Percentiles rank a stretch among this genome's conserved stretches.
Conservation (phyloP, 2,329 filamentous ascomycete species). For the Mycosphaerella sp. region DNA sequence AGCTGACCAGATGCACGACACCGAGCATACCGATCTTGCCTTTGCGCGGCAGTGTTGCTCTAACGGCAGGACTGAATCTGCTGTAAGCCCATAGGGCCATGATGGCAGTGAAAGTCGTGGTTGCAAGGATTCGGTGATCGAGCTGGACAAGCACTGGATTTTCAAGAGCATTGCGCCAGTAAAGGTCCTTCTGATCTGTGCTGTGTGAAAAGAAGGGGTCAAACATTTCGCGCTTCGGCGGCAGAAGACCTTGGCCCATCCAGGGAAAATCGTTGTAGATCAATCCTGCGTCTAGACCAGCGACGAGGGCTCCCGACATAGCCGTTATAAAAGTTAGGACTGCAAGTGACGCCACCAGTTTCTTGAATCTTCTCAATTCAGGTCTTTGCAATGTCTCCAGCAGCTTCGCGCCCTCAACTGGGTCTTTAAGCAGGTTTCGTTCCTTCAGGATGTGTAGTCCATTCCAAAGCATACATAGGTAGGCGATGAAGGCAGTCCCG, state of each 20-base stretch:
- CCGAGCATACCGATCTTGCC: conserved; percentile 70
- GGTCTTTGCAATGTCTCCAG: conserved; percentile 60
- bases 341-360: conserved; percentile 63
- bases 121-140: conserved; percentile 88
- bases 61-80: conserved; percentile 60
- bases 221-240: conserved; percentile 76
- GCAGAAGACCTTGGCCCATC: conserved; percentile 81
- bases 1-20: conserved; percentile 70
- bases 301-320: conserved; percentile 89
- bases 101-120: conserved; percentile 77
- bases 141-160: conserved; percentile 95
- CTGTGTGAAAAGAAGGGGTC: conserved; percentile 77
- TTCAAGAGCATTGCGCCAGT: conserved; percentile 97
- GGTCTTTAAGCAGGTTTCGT: conserved; percentile 62
- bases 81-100: conserved; percentile 76
- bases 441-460: conserved; percentile 78
- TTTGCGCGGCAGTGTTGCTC: conserved; percentile 49
- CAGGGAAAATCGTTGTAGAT: conserved; percentile 99
- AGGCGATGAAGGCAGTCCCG: conserved; percentile 84
- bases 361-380: conserved; percentile 65
- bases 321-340: conserved; percentile 79
- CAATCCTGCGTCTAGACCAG: conserved; percentile 87
- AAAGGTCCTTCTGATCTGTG: conserved; percentile 72
- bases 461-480: conserved; percentile 88
- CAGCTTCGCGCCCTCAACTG: conserved; percentile 48